Evolutionary conservation across 805 yeast genomes (phyloP).

Genomic region (Metschnikowia similis): DNA sequence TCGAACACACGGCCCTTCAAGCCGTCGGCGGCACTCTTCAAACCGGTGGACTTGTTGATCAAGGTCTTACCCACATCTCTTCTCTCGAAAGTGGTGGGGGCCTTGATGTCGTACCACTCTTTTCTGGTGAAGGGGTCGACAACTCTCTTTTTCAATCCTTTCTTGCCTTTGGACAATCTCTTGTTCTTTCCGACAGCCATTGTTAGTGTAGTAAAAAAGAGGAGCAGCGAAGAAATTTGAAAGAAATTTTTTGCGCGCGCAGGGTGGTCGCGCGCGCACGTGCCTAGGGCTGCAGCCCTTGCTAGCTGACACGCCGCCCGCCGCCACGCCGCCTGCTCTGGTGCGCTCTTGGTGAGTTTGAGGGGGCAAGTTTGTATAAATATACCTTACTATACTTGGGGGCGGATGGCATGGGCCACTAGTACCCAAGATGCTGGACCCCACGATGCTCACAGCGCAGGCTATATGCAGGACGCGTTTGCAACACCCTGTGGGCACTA

Average conservation of each 20-base stretch:
- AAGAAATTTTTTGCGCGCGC: conserved; percentile 1
- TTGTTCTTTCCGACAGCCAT: conserved; percentile 89
- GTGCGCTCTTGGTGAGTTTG: no score
- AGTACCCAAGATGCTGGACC: no score
- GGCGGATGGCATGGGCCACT: no score
- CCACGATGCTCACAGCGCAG: no score
- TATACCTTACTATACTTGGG: no score
- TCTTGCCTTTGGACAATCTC: conserved; percentile 86
- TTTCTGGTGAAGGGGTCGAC: conserved; percentile 99
- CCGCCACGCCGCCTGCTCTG: no score
- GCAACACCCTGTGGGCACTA: no score
- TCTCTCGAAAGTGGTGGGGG: conserved; percentile 97
- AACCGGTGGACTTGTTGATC: conserved; percentile 97
- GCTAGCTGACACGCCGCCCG: no score
- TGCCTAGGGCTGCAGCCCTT: conserved; percentile 4
- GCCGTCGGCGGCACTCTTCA: conserved; percentile 96
- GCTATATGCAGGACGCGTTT: no score
- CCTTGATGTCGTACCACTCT: conserved; percentile 98
- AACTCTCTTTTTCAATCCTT: conserved; percentile 98
- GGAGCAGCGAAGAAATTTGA: conserved; percentile 1
- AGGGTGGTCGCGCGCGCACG: not conserved
- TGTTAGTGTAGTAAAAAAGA: conserved; percentile 3
- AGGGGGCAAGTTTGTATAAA: no score
- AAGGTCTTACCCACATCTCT: conserved; percentile 98
- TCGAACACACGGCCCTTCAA: conserved; percentile 97